Percentiles rank a stretch among this genome's conserved stretches.
Conservation (phyloP, 2,329 filamentous ascomycete genomes). For the Clonostachys chloroleuca region DNA sequence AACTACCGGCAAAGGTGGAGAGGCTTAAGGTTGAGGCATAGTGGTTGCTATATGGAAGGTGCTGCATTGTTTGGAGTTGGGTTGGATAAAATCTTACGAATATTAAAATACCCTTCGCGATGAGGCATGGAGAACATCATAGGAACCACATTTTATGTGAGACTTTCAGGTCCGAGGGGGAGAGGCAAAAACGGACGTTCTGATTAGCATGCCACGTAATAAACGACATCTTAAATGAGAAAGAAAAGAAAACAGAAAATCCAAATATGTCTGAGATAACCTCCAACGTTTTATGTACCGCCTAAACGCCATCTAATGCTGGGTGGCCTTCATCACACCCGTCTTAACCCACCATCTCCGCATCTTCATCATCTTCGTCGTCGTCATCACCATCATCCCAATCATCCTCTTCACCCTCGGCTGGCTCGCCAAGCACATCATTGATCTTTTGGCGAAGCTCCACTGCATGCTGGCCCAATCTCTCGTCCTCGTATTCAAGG, state of each 20-base stretch:
- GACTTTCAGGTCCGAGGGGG: no score
- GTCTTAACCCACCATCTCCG: constrained; percentile 45
- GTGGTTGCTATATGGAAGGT: no score
- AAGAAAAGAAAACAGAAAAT: not conserved
- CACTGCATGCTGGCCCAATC: constrained; percentile 68
- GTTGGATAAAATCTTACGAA: no score
- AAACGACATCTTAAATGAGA: not conserved
- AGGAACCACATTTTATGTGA: no score
- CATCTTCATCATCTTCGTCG: constrained; percentile 50
- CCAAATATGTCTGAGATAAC: not conserved
- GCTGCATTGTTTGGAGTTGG: no score
- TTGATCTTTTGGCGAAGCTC: constrained; percentile 65
- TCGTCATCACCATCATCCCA: constrained; percentile 49
- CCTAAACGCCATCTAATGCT: constrained; percentile 15
- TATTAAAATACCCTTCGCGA: no score
- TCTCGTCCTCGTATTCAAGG: constrained; percentile 82
- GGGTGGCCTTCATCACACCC: constrained; percentile 9
- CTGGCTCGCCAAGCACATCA: constrained; percentile 57
- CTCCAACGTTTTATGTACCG: constrained; percentile 4
- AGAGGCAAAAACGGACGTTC: no score
- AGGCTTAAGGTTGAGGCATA: constrained; percentile 65
- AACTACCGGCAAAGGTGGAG: constrained; percentile 56
- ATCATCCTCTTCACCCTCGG: constrained; percentile 49
- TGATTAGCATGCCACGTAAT: no score
- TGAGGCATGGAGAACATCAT: no score